Base-by-base conservation (phyloP, 805 yeast species). In the Starmerella scarabaei region DNA sequence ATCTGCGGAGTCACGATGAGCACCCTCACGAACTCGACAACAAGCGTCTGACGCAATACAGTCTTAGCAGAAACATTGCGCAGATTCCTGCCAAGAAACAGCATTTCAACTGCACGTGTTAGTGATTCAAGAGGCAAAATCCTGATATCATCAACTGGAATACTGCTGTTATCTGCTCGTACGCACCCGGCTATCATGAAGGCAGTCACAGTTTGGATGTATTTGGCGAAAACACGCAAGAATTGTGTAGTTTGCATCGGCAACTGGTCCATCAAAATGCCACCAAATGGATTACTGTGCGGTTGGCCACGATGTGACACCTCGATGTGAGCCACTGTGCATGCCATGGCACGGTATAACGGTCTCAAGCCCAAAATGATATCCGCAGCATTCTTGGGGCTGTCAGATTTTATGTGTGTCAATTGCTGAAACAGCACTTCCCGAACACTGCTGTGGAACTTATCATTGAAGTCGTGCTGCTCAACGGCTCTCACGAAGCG, bases 221-320 rank as follows among this genome's bases (percentile, higher is more conserved):
- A 50, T 31, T 48, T 47, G 26, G 50, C 44, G 24, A 49, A 33
- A 1, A 44, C 47, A 1, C 56, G 47, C 33, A 52, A 24, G 29
- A 49, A 43, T 35, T 51, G 52, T 11, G 44, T 30, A 3, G 42
- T 38, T 5, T 51, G 40, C 2, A 40, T 24, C 9, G 48, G 40
- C 19, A 52, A 43, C 47, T 77, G 84, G 30, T 66, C 64, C 2
- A 74, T 59, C 0, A 80, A 53, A 11, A 74, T 47, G 0, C 68
- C 68, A 1, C 66, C 66, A n/a, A 54, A 44, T 4, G 54, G 47
- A 18, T 51, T 37, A 1, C 47, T 21, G 33, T 48, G 45, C 18
- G 37, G 11, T n/a, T 26, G 33, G 14, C 56, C 56, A 0, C 56
- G 46, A 29, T 48, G 41, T 2, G 51, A 31, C 11, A 51, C 41